These are phyloP conservation scores for Graphiopsis chlorocephala DNA, from an alignment of 2,329 filamentous ascomycete species.

Conservation along the genomic window DNA sequence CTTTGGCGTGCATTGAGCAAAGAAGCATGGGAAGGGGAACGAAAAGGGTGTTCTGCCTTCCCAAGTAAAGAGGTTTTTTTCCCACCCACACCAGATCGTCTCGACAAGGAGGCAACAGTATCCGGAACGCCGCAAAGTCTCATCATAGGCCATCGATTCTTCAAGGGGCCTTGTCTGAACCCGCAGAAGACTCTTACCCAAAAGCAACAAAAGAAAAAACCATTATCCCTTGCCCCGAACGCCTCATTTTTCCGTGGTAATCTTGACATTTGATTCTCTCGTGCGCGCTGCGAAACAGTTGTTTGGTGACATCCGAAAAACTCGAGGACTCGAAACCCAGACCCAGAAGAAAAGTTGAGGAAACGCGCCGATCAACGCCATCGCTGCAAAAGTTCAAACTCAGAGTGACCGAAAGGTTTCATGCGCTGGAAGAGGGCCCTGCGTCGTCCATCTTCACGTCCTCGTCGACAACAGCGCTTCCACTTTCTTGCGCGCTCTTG, in stretches of 20 bases:
- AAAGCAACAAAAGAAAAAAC: neutral
- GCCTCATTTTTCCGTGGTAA: neutral
- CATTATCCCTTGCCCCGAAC: neutral
- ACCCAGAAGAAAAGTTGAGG: neutral
- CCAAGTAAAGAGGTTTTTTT: neutral
- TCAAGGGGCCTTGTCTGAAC: neutral
- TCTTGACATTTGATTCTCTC: constrained; percentile 3
- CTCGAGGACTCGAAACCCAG: neutral
- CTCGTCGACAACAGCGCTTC: constrained; percentile 27
- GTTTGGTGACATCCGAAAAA: neutral
- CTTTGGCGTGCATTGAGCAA: neutral
- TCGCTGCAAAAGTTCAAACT: constrained; percentile 4
- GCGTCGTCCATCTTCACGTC: constrained; percentile 31
- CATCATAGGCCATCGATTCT: neutral
- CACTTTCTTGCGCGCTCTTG: constrained; percentile 11
- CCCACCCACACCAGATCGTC: neutral
- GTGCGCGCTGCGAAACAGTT: neutral
- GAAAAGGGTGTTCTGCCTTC: neutral
- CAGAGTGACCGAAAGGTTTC: neutral
- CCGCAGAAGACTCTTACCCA: neutral
- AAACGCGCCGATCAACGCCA: constrained; percentile 6
- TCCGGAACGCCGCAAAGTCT: neutral
- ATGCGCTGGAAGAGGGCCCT: constrained; percentile 2
- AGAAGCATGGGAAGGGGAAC: neutral
- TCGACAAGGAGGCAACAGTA: neutral